Base-by-base conservation (phyloP, 2,329 filamentous ascomycete species). In the Scopulariopsis brevicaulis region DNA sequence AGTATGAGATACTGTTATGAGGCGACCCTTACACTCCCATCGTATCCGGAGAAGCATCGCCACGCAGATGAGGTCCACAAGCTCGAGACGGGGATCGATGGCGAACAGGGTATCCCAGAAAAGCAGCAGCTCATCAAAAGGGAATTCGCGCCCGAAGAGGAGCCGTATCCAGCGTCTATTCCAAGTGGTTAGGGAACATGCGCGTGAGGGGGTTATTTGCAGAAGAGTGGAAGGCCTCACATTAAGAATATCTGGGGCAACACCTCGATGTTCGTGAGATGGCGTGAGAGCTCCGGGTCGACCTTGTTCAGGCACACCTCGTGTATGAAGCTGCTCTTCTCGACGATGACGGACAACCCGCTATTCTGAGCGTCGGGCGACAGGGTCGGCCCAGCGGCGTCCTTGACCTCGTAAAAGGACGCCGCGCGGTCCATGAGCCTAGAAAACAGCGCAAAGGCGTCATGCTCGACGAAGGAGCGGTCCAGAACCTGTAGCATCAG, bases 181-280 rank as follows among this genome's bases (percentile, higher is more conserved):
- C 50, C 18, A 54, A 1, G 1, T n/a, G 25, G 18, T 60, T 25
- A 57, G 55, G 24, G n/a, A 22, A 3, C 8, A n/a, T 22, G 8
- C 46, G 8, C 8, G 12, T 8, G 11, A 50, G 5, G 22, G 22
- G 22, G 6, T 24, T 6, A 12, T 6, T 12, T 4, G 4, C 43
- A 24, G n/a, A 50, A 50, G 40, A 22, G 6, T 10, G 20, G 3
- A n/a, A 50, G 18, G 14, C 69, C 78, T 70, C 73, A 94, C 89
- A 97, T 95, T 25, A 97, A 75, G 67, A 97, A 99, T 55, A 99
- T 93, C 65, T 99, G 94, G 1, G 94, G 94, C n/a, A 96, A 74
- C 61, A 99, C 85, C 60, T 96, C 93, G 53, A 96, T 85, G 60
- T 83, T 81, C 59, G 85, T 85, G 20, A 99, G 78, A 69, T 97